These are phyloP conservation scores for Castanea sativa DNA, from an alignment of 306 rosid genomes.

Conservation along the genomic window DNA sequence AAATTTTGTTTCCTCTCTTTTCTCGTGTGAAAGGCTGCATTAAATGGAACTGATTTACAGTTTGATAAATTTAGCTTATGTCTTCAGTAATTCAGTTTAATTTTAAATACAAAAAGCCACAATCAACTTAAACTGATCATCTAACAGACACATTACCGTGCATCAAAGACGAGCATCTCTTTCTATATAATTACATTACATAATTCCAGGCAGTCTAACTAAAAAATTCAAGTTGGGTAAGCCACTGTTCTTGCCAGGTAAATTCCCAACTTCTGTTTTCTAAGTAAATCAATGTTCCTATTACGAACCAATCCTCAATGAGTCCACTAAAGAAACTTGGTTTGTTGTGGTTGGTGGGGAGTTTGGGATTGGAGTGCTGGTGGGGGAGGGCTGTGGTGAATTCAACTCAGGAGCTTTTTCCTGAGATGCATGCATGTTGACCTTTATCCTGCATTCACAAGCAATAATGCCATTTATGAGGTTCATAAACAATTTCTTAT, in stretches of 20 bases:
- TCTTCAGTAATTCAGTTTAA: neutral
- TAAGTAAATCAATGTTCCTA: slow-evolving; percentile 27
- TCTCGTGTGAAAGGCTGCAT: neutral
- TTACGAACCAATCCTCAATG: slow-evolving; percentile 26
- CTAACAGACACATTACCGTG: neutral
- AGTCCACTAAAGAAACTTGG: slow-evolving; percentile 40
- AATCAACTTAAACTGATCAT: neutral
- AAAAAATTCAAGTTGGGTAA: neutral
- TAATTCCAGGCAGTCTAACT: neutral
- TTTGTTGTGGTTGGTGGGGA: slow-evolving; percentile 34
- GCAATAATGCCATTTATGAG: neutral
- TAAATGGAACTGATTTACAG: neutral
- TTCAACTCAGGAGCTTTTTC: slow-evolving; percentile 41
- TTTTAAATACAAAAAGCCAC: neutral
- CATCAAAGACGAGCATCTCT: slow-evolving; percentile 1
- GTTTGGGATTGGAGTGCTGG: neutral
- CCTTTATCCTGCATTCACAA: slow-evolving; percentile 73
- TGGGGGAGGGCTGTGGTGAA: slow-evolving; percentile 32
- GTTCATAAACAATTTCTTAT: neutral
- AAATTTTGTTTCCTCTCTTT: neutral
- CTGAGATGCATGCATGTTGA: slow-evolving; percentile 82
- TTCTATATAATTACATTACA: slow-evolving; percentile 29
- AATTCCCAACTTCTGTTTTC: slow-evolving; percentile 23
- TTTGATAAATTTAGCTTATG: neutral
- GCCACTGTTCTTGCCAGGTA: neutral